Evolutionary conservation across 176 grass and related monocot species (phyloP).

Genomic region (Cymbopogon citratus): DNA sequence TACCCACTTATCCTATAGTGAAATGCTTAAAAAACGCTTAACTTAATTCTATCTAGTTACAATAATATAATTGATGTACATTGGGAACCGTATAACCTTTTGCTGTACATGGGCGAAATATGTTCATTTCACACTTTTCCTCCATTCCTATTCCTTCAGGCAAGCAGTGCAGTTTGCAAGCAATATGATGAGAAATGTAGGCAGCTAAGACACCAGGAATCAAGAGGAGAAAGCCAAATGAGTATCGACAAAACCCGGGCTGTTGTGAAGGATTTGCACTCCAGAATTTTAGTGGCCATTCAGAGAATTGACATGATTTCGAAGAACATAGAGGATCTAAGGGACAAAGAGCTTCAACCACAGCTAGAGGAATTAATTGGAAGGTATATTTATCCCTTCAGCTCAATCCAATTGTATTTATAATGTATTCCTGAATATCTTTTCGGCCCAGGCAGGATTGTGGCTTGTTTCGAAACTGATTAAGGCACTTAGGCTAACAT

Average conservation of each 20-base stretch:
- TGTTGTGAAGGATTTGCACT: conserved; percentile 82
- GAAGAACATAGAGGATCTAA: conserved; percentile 85
- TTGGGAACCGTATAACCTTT: neutral
- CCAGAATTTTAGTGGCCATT: conserved; percentile 86
- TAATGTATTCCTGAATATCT: neutral
- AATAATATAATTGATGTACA: neutral
- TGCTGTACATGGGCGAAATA: neutral
- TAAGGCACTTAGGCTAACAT: neutral
- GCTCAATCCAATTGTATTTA: conserved; percentile 6
- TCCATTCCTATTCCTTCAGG: conserved; percentile 44
- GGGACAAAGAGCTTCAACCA: conserved; percentile 97
- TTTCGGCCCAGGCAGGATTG: neutral
- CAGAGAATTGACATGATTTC: conserved; percentile 92
- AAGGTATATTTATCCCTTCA: conserved; percentile 56
- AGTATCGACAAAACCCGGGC: conserved; percentile 92
- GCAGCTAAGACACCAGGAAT: conserved; percentile 73
- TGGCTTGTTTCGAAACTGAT: neutral
- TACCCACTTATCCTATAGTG: neutral
- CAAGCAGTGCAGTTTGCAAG: conserved; percentile 63
- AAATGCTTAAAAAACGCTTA: neutral
- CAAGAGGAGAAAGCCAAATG: conserved; percentile 54
- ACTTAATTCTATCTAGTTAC: neutral
- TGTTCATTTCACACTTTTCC: neutral
- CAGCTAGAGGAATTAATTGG: conserved; percentile 96
- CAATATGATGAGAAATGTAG: conserved; percentile 85